Evolutionary conservation across 2,329 filamentous ascomycete genomes (phyloP).

Genomic region (Daldinia sp.): DNA sequence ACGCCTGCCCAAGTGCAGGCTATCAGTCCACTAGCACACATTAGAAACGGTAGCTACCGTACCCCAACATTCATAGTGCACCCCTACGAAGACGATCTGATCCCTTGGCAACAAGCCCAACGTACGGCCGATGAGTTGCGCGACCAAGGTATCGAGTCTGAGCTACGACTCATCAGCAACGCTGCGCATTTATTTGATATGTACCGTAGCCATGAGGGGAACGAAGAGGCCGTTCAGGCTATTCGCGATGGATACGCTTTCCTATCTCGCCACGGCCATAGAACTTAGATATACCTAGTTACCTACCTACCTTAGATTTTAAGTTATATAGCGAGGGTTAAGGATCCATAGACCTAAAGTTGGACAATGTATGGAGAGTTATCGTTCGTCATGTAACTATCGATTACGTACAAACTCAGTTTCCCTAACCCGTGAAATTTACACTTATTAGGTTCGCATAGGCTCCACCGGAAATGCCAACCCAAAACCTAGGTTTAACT

Average conservation of each 20-base stretch:
- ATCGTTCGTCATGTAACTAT: no score
- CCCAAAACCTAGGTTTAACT: no score
- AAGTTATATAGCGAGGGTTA: no score
- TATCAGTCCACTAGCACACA: constrained; percentile 46
- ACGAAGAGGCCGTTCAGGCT: constrained; percentile 6
- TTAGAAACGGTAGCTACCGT: constrained; percentile 43
- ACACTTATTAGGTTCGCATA: no score
- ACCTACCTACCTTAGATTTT: no score
- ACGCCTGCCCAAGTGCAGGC: constrained; percentile 26
- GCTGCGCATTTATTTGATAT: constrained; percentile 19
- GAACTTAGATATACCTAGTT: not conserved
- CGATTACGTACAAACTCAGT: no score
- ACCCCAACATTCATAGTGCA: constrained; percentile 49
- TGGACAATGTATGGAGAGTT: no score
- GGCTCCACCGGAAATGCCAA: no score
- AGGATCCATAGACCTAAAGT: no score
- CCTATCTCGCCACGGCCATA: not conserved
- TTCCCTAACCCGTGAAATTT: no score
- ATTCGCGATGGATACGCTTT: constrained; percentile 14
- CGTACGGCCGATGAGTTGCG: constrained; percentile 27
- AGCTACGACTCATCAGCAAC: constrained; percentile 8
- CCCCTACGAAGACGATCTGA: constrained; percentile 45
- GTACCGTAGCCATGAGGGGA: constrained; percentile 16
- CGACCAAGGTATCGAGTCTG: constrained; percentile 1
- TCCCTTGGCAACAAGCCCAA: constrained; percentile 45